phyloP scores from a whole-genome alignment of 2,329 filamentous ascomycete genomes.

The Penicillium palitans region DNA sequence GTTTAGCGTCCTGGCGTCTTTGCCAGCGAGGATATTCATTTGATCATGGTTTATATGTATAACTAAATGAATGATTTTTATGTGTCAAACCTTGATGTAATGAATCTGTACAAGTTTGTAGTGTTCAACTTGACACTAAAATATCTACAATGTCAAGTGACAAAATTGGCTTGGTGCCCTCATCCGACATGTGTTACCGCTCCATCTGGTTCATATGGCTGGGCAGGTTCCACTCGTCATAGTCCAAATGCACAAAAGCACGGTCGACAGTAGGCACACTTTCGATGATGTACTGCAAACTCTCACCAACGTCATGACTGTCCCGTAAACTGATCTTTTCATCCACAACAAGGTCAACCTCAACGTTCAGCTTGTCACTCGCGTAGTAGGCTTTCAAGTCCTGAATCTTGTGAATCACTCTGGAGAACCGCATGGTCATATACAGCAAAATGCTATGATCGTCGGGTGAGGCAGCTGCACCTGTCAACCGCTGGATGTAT shows the following conservation, averaged over 20 bases:
- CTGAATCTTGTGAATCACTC: slow-evolving; percentile 69
- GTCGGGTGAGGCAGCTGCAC: slow-evolving; percentile 60
- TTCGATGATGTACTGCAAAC: slow-evolving; percentile 62
- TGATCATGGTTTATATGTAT: slow-evolving; percentile 20
- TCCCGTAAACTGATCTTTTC: slow-evolving; percentile 55
- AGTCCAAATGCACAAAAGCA: slow-evolving; percentile 54
- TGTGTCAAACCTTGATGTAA: slow-evolving; percentile 11
- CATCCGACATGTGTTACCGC: slow-evolving; percentile 6
- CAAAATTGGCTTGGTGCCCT: background rate
- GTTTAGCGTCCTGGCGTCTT: slow-evolving; percentile 4
- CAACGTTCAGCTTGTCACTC: slow-evolving; percentile 62
- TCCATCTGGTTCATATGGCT: slow-evolving; percentile 42
- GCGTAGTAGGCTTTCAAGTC: slow-evolving; percentile 65
- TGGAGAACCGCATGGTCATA: slow-evolving; percentile 89
- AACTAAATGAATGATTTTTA: slow-evolving; percentile 28
- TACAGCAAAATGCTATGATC: slow-evolving; percentile 81
- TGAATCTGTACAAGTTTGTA: background rate
- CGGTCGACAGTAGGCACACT: slow-evolving; percentile 47
- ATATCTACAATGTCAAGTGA: background rate
- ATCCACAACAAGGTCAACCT: slow-evolving; percentile 63
- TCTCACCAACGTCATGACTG: slow-evolving; percentile 62
- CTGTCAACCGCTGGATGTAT: slow-evolving; percentile 62
- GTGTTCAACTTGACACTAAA: background rate
- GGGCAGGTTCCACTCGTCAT: slow-evolving; percentile 46
- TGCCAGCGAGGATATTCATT: slow-evolving; percentile 4